phyloP scores from a whole-genome alignment of 2,329 filamentous ascomycete genomes.

The Colletotrichum simmondsii region DNA sequence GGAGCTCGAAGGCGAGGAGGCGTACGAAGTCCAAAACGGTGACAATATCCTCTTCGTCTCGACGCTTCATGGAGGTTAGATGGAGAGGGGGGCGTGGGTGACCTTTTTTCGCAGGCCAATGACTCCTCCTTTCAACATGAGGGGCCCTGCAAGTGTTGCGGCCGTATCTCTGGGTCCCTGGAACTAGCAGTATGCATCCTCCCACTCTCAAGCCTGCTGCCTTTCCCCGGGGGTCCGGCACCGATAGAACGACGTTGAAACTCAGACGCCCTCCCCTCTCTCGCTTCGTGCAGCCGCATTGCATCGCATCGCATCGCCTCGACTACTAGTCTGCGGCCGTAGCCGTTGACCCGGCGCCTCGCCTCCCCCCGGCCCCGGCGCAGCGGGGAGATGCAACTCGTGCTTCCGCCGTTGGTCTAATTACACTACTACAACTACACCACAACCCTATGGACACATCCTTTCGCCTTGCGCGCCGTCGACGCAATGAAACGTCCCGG shows the following conservation, averaged over 20 bases:
- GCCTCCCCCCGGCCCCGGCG: background rate
- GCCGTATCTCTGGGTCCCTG: slow-evolving; percentile 27
- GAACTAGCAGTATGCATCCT: slow-evolving; percentile 25
- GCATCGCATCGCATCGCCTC: slow-evolving; percentile 7
- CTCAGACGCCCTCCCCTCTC: slow-evolving; percentile 24
- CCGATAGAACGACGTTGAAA: slow-evolving; percentile 29
- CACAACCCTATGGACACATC: slow-evolving; percentile 9
- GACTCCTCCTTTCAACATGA: background rate
- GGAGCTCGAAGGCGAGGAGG: slow-evolving; percentile 95
- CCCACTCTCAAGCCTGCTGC: background rate
- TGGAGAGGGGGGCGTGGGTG: slow-evolving; percentile 24
- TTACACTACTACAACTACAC: slow-evolving; percentile 26
- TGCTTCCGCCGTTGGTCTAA: slow-evolving; percentile 22
- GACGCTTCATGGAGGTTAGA: slow-evolving; percentile 90
- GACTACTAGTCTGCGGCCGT: slow-evolving; percentile 31
- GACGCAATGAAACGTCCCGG: slow-evolving; percentile 22
- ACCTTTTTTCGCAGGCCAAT: slow-evolving; percentile 14
- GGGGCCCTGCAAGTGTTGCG: slow-evolving; percentile 25
- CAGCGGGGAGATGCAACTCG: slow-evolving; percentile 25
- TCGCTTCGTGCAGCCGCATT: slow-evolving; percentile 17
- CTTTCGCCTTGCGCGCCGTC: background rate
- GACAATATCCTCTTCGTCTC: slow-evolving; percentile 97
- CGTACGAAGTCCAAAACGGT: slow-evolving; percentile 82
- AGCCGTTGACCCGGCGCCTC: slow-evolving; percentile 6
- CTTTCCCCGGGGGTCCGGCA: background rate